phyloP scores from a whole-genome alignment of 345 rosid species.

The Anacardium occidentale region DNA sequence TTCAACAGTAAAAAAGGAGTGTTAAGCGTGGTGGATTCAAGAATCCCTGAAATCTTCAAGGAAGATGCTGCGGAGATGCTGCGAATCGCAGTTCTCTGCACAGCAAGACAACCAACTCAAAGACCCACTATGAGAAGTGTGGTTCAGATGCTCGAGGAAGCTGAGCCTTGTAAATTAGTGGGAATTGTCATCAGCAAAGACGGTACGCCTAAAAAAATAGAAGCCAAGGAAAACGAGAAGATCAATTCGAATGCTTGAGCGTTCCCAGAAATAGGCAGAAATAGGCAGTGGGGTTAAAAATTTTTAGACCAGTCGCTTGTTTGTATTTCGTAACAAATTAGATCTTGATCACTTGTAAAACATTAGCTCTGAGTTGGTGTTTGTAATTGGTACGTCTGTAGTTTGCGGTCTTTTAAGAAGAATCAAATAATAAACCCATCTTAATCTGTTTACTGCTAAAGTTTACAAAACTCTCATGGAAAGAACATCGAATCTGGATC shows the following conservation, averaged over 20 bases:
- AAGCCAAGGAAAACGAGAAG: conserved; percentile 13
- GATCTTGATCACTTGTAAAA: conserved; percentile 12
- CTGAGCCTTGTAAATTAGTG: conserved; percentile 62
- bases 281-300: not conserved
- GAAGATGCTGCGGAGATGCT: conserved; percentile 68
- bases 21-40: conserved; percentile 61
- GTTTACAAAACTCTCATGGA: too few relatives aligned
- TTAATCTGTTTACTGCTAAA: not conserved
- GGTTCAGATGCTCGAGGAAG: conserved; percentile 82
- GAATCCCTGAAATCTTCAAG: conserved; percentile 45
- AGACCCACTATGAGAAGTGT: conserved; percentile 88
- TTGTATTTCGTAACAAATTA: conserved; percentile 4
- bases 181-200: conserved; percentile 49
- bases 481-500: too few relatives aligned
- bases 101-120: conserved; percentile 46
- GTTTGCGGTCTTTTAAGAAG: not conserved
- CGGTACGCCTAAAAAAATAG: conserved; percentile 28
- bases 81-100: conserved; percentile 71
- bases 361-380: not conserved
- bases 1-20: conserved; percentile 53
- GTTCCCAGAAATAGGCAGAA: too few relatives aligned
- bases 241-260: not conserved
- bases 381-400: not conserved
- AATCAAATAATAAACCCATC: not conserved
- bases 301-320: not conserved